Evolutionary conservation across 192 early-diverging fungal species (phyloP).

Genomic region (Anaeromyces robustus): DNA sequence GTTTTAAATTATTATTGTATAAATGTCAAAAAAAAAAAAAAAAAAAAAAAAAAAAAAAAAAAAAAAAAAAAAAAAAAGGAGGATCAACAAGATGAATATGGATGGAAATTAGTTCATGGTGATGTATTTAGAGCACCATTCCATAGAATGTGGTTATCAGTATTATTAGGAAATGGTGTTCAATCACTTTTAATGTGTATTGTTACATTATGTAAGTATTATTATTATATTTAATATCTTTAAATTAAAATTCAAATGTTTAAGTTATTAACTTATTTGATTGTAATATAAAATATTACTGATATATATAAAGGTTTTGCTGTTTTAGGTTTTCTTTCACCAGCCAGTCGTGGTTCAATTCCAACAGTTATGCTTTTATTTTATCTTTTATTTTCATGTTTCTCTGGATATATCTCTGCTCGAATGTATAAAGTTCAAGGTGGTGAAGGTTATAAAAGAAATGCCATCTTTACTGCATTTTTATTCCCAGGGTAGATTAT

Average conservation of each 20-base stretch:
- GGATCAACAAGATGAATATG: constrained; percentile 82
- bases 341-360: constrained; percentile 78
- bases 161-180: constrained; percentile 70
- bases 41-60: no score
- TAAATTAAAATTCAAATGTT: no score
- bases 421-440: constrained; percentile 86
- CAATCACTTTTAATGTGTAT: constrained; percentile 43
- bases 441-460: constrained; percentile 72
- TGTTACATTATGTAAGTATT: constrained; percentile 24
- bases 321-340: constrained; percentile 86
- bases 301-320: constrained; percentile 54
- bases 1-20: no score
- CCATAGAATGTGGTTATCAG: constrained; percentile 54
- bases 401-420: constrained; percentile 81
- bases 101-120: constrained; percentile 94
- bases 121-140: constrained; percentile 91
- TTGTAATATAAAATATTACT: constrained; percentile 57
- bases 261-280: constrained; percentile 41
- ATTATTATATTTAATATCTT: constrained; percentile 43
- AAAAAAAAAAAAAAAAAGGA: constrained; percentile 28
- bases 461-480: constrained; percentile 62
- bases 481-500: constrained; percentile 58
- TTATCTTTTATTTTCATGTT: constrained; percentile 72
- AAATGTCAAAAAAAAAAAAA: no score
- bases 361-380: constrained; percentile 84